Conservation (phyloP, 192 early-diverging fungal species). For the Coemansia sp. region DNA sequence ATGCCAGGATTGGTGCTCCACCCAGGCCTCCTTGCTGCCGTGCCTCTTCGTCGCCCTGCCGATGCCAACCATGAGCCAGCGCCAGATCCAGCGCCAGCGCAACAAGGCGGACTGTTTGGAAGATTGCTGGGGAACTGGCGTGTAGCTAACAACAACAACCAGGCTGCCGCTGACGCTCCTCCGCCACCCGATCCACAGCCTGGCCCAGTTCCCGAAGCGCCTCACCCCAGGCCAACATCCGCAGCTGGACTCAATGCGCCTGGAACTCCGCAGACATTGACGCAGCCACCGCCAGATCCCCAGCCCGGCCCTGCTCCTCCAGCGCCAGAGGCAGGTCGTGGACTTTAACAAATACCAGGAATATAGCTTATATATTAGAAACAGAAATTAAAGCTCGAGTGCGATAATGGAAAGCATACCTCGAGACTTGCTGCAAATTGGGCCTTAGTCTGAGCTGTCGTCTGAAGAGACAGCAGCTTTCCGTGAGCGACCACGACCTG, state of each 20-base stretch:
- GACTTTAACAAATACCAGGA: not conserved
- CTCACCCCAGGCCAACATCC: not conserved
- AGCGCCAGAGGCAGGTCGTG: not conserved
- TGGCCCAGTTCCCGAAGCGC: constrained; percentile 29
- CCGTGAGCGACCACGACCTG: constrained; percentile 30
- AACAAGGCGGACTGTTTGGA: constrained; percentile 18
- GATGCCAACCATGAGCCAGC: not conserved
- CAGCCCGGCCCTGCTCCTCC: constrained; percentile 6
- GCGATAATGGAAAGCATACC: not conserved
- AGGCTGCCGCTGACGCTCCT: not conserved
- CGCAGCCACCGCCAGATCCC: constrained; percentile 2
- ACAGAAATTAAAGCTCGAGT: not conserved
- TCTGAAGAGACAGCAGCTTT: constrained; percentile 7
- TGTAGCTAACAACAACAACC: constrained; percentile 14
- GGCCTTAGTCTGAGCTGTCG: constrained; percentile 1
- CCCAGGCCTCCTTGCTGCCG: not conserved
- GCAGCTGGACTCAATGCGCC: not conserved
- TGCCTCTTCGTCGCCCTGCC: not conserved
- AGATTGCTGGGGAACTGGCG: constrained; percentile 42
- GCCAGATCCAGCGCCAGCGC: not conserved
- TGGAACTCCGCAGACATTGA: not conserved
- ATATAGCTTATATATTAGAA: not conserved
- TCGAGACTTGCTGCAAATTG: not conserved
- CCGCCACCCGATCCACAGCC: constrained; percentile 42
- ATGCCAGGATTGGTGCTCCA: constrained; percentile 10